A percentile compares a stretch with the other conserved stretches of the same genome.
phyloP scores from a whole-genome alignment of 2,329 filamentous ascomycete genomes.

The Byssothecium circinans region DNA sequence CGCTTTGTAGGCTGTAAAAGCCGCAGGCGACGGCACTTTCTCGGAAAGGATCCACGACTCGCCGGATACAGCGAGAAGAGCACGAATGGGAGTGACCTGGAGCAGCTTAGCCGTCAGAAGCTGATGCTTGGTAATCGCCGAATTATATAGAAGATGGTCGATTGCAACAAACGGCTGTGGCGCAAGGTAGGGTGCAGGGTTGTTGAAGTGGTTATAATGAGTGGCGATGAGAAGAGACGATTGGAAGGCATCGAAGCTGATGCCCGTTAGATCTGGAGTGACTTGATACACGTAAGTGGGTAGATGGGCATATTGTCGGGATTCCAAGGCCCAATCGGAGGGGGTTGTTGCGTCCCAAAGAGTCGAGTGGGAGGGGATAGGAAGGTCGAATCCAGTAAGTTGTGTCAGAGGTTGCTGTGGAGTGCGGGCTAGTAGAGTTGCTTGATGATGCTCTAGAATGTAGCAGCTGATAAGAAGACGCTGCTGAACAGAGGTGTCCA shows the following conservation, averaged over 20 bases:
- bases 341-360: slow-evolving; percentile 42
- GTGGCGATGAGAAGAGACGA: slow-evolving; percentile 42
- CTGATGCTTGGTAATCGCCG: slow-evolving; percentile 25
- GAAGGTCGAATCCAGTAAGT: slow-evolving; percentile 36
- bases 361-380: slow-evolving; percentile 37
- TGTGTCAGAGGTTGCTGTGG: slow-evolving; percentile 20
- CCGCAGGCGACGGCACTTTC: slow-evolving; percentile 40
- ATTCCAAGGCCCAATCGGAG: slow-evolving; percentile 25
- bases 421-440: slow-evolving; percentile 31
- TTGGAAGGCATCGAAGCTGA: slow-evolving; percentile 36
- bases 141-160: slow-evolving; percentile 29
- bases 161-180: slow-evolving; percentile 14
- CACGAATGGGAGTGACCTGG: slow-evolving; percentile 44
- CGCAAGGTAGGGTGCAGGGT: slow-evolving; percentile 15
- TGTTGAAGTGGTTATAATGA: slow-evolving; percentile 31
- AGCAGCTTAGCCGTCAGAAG: slow-evolving; percentile 44
- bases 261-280: slow-evolving; percentile 9
- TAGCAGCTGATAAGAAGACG: slow-evolving; percentile 47
- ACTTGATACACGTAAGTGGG: slow-evolving; percentile 32
- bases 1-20: slow-evolving; percentile 36
- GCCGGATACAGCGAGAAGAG: slow-evolving; percentile 48
- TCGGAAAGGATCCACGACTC: slow-evolving; percentile 51
- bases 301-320: slow-evolving; percentile 21
- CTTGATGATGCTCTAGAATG: slow-evolving; percentile 47
- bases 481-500: slow-evolving; percentile 33